Conservation (phyloP, 2,329 filamentous ascomycete genomes). For the Beauveria pseudobassiana region DNA sequence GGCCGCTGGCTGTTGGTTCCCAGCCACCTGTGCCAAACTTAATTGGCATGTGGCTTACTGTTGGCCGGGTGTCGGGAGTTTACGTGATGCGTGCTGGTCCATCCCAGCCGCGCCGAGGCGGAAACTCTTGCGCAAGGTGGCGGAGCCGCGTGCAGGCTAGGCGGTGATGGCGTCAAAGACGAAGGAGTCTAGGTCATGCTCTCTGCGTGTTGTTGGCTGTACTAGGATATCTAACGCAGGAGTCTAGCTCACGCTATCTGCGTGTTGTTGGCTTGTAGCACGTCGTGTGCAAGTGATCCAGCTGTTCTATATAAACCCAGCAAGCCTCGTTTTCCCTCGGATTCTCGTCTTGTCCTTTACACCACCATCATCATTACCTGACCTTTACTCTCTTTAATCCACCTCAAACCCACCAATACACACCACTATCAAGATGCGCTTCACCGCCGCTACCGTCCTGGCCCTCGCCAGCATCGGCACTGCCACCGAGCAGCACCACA, state of each 20-base stretch:
- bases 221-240: too few relatives aligned
- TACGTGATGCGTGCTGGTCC: background rate
- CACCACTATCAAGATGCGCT: constrained; percentile 3
- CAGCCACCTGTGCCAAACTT: background rate
- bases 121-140: background rate
- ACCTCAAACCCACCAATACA: background rate
- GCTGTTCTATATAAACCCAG: constrained; percentile 1
- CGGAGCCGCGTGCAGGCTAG: background rate
- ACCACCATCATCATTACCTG: background rate
- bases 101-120: background rate
- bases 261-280: background rate
- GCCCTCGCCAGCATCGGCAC: constrained; percentile 23
- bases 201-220: too few relatives aligned
- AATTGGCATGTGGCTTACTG: background rate
- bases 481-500: background rate
- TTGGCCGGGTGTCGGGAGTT: background rate
- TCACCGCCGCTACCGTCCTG: constrained; percentile 2
- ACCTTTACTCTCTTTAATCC: background rate
- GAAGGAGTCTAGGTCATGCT: background rate
- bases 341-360: too few relatives aligned
- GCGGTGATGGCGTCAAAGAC: background rate
- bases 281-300: background rate
- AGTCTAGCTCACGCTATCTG: too few relatives aligned
- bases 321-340: background rate
- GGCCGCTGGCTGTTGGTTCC: background rate